Evolutionary conservation across 2,329 filamentous ascomycete genomes (phyloP).

Genomic region (Venturia nashicola): DNA sequence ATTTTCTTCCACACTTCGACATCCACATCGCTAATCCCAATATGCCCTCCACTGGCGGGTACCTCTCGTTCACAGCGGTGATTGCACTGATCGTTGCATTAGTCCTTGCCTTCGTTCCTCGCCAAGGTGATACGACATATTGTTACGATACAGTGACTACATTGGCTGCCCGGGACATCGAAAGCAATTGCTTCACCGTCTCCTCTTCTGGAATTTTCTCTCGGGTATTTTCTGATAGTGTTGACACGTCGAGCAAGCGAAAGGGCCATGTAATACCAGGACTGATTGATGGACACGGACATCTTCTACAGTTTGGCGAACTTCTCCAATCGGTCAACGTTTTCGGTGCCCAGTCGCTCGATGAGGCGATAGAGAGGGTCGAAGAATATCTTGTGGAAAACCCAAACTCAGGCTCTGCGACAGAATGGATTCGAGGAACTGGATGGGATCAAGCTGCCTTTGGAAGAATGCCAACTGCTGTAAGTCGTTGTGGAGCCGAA

Average conservation of each 20-base stretch:
- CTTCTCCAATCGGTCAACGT: constrained; percentile 54
- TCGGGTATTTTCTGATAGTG: constrained; percentile 28
- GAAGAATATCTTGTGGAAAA: constrained; percentile 38
- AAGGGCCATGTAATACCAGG: constrained; percentile 50
- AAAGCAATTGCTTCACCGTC: constrained; percentile 43
- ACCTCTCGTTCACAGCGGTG: neutral
- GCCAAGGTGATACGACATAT: neutral
- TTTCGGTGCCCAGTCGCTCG: constrained; percentile 44
- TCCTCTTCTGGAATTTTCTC: constrained; percentile 36
- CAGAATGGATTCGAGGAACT: constrained; percentile 53
- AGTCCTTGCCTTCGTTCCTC: neutral
- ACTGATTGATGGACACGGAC: constrained; percentile 60
- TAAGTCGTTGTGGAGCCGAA: constrained; percentile 24
- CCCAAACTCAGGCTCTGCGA: constrained; percentile 38
- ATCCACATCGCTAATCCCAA: neutral
- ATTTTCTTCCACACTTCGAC: neutral
- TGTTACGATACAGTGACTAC: neutral
- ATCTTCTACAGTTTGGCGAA: constrained; percentile 54
- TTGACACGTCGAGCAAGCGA: neutral
- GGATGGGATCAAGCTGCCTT: constrained; percentile 61
- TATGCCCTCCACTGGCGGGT: neutral
- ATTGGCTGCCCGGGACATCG: neutral
- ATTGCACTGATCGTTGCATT: neutral
- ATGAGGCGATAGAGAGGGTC: constrained; percentile 42
- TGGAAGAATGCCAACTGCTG: constrained; percentile 53